Evolutionary conservation across 805 yeast species (phyloP), one percentile per base, ranked within the genome.

Genomic region (Danielia reshetovae): DNA sequence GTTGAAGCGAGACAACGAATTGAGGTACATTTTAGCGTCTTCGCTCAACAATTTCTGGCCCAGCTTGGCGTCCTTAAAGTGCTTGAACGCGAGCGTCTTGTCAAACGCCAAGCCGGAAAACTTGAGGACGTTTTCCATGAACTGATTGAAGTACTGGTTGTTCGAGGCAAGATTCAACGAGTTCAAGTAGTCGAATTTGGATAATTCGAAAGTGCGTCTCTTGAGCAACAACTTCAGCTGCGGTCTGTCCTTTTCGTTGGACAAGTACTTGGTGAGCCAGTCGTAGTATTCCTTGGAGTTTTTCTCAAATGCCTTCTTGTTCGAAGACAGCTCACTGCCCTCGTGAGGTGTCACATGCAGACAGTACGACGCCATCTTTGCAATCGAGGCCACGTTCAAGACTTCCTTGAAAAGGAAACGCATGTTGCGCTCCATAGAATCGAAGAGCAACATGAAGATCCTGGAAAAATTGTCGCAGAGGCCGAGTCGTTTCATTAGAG

Each of bases 121-220:
- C 36, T 62, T 64, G 46, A 66, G 59, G 15, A 65, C 38, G 31
- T 51, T 54, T 34, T 66, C 72, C 16, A 59, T 40, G 6, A 65
- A 52, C 35, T 56, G 60, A 45, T 65, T 65, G 27, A 60, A 49
- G 40, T 65, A 65, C 40, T 66, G 70, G 42, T 65, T 65, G 43
- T 65, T 66, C 7, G 59, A 48, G 6, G 62, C 50, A 34, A 50
- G 46, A 22, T 58, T 63, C 32, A 74, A 48, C 26, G 59, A 62
- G 41, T 65, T 68, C 46, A 66, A 56, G 49, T 74, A 74, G 33
- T 71, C 74, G 34, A 68, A 61, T 37, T 74, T 66, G 9, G 64
- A 56, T 1, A 69, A 45, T 38, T 72, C 76, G 45, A 67, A 72
- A 0, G 43, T 42, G 33, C 67, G 58, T 18, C 67, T 46, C 40